Evolutionary conservation across 1,284 basidiomycete genomes (phyloP), one percentile per base, ranked within the genome.

Genomic region (Peniophora sp.): DNA sequence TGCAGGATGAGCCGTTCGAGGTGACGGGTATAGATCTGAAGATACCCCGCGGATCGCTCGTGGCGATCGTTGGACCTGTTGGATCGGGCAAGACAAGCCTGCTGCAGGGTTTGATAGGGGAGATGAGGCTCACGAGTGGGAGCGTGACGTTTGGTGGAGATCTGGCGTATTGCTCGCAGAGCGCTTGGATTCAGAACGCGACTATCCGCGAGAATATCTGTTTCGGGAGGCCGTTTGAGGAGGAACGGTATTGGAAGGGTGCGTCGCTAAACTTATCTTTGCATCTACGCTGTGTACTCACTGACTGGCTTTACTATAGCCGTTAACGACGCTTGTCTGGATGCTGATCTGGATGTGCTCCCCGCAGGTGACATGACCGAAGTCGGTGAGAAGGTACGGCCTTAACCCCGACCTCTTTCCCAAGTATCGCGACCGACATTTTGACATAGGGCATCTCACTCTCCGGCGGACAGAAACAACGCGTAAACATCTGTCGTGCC

Each of bases 321-420:
- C 12, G 27, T 32, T 5, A 5, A 32, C 27, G 27, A 32, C 12
- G 73, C 85, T 0, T 84, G 75, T 44, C 72, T 92, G 6, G 57
- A 84, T 16, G n/a, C 82, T 2, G 91, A 95, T 68, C 69, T 95
- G 22, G 85, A 86, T 43, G 80, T 92, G 68, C 73, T 93, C 35
- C 85, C 89, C 1, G 74, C 89, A 53, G 89, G 89, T 3, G 91
- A 96, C 61, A 62, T 86, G 55, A 96, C 93, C 0, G 89, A 92
- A 64, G 92, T 96, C 27, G 27, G 27, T 12, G 27, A 32, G 12
- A 32, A 32, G 27, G 27, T 32, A 32, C n/a, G n/a, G n/a, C n/a
- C n/a, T n/a, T n/a, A n/a, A n/a, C n/a, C n/a, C n/a, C n/a, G 27
- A 20, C 6, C 17, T 16, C 43, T 23, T 47, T 11, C 22, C 16